Conservation (phyloP, 352 stramenopile genomes). For the Achlya hypogyna region DNA sequence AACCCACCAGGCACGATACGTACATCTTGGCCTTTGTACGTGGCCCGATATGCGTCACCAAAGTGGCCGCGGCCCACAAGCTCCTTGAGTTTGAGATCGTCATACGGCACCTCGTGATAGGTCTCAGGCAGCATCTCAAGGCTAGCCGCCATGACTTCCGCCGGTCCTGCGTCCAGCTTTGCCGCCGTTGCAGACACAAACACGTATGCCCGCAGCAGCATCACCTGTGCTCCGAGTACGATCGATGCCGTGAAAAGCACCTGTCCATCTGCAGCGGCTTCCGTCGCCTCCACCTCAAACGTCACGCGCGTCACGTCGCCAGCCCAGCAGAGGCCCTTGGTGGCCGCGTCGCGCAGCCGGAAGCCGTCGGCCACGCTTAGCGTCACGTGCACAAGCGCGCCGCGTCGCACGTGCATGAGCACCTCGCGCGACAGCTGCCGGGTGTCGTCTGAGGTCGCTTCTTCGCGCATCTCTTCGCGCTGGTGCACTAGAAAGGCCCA, state of each 20-base stretch:
- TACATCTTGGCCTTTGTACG: slow-evolving; percentile 42
- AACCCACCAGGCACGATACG: background rate
- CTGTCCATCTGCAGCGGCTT: slow-evolving; percentile 37
- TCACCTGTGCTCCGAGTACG: slow-evolving; percentile 57
- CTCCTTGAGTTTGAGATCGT: slow-evolving; percentile 54
- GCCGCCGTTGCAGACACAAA: slow-evolving; percentile 30
- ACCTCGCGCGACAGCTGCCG: slow-evolving; percentile 42
- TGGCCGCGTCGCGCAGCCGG: slow-evolving; percentile 44
- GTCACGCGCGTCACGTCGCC: slow-evolving; percentile 50
- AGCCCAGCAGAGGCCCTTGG: slow-evolving; percentile 61
- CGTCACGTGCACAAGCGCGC: slow-evolving; percentile 62
- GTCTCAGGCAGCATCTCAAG: slow-evolving; percentile 66
- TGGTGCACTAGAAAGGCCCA: slow-evolving; percentile 72
- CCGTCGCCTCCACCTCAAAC: slow-evolving; percentile 55
- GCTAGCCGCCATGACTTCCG: slow-evolving; percentile 25
- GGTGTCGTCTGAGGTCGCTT: slow-evolving; percentile 31
- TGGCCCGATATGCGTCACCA: slow-evolving; percentile 61
- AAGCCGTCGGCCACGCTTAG: slow-evolving; percentile 58
- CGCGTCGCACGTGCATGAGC: slow-evolving; percentile 59
- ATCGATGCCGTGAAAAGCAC: slow-evolving; percentile 68
- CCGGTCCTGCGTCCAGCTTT: background rate
- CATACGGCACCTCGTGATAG: slow-evolving; percentile 67
- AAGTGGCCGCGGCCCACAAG: slow-evolving; percentile 71
- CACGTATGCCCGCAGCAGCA: slow-evolving; percentile 64
- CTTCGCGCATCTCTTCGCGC: slow-evolving; percentile 53